phyloP scores from a whole-genome alignment of 2,329 filamentous ascomycete genomes.

The Colletotrichum sp. region DNA sequence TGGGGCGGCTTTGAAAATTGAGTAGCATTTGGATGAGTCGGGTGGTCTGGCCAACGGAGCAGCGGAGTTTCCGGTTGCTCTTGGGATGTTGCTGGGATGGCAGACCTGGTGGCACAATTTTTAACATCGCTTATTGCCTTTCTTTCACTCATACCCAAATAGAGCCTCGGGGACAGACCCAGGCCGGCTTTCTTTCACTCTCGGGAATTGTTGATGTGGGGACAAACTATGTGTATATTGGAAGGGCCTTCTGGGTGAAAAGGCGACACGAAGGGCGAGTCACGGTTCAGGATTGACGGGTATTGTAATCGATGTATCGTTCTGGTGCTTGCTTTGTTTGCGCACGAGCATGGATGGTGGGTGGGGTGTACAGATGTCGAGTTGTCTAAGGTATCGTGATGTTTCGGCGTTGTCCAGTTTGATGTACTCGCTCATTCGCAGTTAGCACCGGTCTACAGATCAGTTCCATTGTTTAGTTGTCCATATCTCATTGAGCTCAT shows the following conservation, averaged over 20 bases:
- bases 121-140: slow-evolving; percentile 18
- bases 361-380: background rate
- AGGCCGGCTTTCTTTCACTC: slow-evolving; percentile 20
- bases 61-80: slow-evolving; percentile 1
- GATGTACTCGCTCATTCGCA: background rate
- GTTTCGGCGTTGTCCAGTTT: background rate
- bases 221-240: slow-evolving; percentile 18
- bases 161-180: slow-evolving; percentile 10
- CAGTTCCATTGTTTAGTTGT: background rate
- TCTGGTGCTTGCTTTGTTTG: background rate
- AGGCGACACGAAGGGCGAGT: background rate
- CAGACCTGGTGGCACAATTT: slow-evolving; percentile 10
- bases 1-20: background rate
- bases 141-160: slow-evolving; percentile 24
- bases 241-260: background rate
- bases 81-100: slow-evolving; percentile 1
- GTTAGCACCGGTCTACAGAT: background rate
- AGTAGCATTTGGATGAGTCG: background rate
- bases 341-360: background rate
- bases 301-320: slow-evolving; percentile 11
- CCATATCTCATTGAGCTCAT: background rate
- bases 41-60: background rate
- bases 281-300: slow-evolving; percentile 4
- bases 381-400: background rate
- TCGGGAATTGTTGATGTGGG: slow-evolving; percentile 11